Base-by-base conservation (phyloP, 352 stramenopile species). In the Phytopythium chamaehyphon region DNA sequence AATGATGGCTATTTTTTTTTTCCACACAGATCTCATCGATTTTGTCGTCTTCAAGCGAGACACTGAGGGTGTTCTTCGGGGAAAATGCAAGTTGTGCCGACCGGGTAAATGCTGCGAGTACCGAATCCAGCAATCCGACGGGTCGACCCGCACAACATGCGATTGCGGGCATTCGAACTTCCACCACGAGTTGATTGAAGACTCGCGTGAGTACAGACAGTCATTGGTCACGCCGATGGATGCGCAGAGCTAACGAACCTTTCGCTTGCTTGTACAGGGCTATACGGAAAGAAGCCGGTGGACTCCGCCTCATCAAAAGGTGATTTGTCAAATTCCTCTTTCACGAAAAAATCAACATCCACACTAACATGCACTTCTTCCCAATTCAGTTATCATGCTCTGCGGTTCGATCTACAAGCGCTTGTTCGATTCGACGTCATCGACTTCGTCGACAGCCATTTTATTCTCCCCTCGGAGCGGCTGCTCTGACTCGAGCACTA, bases 31-130 rank as follows among this genome's bases (percentile, higher is more conserved):
- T 57, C 60, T 93, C 15, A 70, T 91, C 35, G 77, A 87, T 46
- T 67, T 91, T 48, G 72, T 90, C 12, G 64, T 93, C 40, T 93
- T 93, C 59, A 86, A 83, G 54, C 64, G 83, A 19, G 83, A 93
- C 46, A 48, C 61, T 6, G 76, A 88, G 24, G 80, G 72, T 16
- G 52, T 70, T 23, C 63, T 93, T 39, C 80, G 80, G 40, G 76
- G 80, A 0, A 88, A 76, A 47, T 93, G 83, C 73, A 90, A 86
- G 47, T 53, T 88, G 8, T 93, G 83, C 42, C 62, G 76, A 14
- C 62, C 69, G 23, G 80, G 80, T 14, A 75, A 79, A 31, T 93
- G 83, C 54, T 84, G 76, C 38, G 62, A 89, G 19, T 93, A 88
- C 40, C 73, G 79, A 14, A 68, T 76, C 24, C 62, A 77, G 22